Base-by-base conservation (phyloP, 345 rosid genomes). In the Brassica cretica region DNA sequence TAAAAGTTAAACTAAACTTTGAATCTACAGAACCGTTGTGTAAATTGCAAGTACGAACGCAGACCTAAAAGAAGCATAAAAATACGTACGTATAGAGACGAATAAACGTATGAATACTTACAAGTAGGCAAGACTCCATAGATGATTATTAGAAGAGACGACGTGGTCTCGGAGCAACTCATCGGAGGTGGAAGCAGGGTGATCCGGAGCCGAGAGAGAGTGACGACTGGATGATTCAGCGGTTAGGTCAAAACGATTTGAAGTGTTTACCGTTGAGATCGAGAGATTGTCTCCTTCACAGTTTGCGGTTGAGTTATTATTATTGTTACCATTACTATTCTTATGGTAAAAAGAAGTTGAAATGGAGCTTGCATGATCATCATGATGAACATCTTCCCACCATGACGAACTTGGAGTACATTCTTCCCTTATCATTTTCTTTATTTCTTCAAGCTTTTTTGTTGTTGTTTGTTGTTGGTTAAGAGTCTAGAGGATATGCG, bases 271-370 rank as follows among this genome's bases (percentile, higher is more conserved):
- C 46, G 85, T 84, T 5, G 90, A 84, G 4, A 85, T 83, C 2
- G 94, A 88, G 79, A 86, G 88, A 65, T 84, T 88, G 59, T 87
- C 93, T 41, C 87, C 94, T 49, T 88, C 96, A 21, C 89, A 85
- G 80, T 85, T 86, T 53, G 71, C 60, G 72, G 64, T 69, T 53
- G 77, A 21, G 78, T 39, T 68, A 15, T 12, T 70, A 21, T 24
- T 27, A 27, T 27, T 61, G 65, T 61, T 61, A 61, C 65, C 35
- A 18, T 27, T 80, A 59, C 68, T 75, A 64, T 65, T 64, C 67
- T 69, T 80, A 32, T 64, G 67, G 41, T 64, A 80, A 64, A 80
- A 80, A 39, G 75, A 63, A n/a, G 82, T 55, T 64, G 96, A 75
- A 19, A 87, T 62, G 24, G 88, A 85, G 68, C 12, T 84, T 64